These are phyloP conservation scores for Pythium oligandrum DNA, from an alignment of 352 stramenopile species.

Conservation along the genomic window DNA sequence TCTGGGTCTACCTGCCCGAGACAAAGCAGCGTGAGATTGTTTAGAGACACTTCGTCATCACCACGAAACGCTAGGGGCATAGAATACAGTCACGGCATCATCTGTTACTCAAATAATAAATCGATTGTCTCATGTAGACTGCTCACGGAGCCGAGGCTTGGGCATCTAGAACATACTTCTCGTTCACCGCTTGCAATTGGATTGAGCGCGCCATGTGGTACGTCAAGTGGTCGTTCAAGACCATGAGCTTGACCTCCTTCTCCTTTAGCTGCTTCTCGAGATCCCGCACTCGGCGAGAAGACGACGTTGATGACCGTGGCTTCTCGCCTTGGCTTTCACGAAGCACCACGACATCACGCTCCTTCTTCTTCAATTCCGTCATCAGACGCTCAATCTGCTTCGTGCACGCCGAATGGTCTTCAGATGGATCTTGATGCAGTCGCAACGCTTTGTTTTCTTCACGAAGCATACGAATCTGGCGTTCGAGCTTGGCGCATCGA, in stretches of 20 bases:
- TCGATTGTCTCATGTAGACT: no score
- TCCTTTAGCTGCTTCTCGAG: conserved; percentile 41
- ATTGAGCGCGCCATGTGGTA: conserved; percentile 78
- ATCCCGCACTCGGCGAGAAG: conserved; percentile 44
- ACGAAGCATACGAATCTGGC: conserved; percentile 39
- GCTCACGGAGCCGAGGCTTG: no score
- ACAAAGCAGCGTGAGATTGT: conserved; percentile 76
- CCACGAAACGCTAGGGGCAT: no score
- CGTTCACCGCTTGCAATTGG: conserved; percentile 67
- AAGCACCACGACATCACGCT: conserved; percentile 41
- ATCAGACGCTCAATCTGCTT: conserved; percentile 45
- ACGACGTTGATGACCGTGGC: neutral
- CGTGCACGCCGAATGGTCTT: conserved; percentile 7
- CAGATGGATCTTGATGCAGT: conserved; percentile 5
- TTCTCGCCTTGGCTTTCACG: neutral
- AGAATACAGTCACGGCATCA: no score
- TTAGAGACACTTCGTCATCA: conserved; percentile 12
- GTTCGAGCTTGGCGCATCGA: conserved; percentile 41
- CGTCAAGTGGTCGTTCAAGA: conserved; percentile 83
- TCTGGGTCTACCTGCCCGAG: conserved; percentile 67
- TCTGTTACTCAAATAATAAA: no score
- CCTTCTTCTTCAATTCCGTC: conserved; percentile 41
- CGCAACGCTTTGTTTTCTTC: conserved; percentile 32
- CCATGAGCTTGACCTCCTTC: conserved; percentile 78
- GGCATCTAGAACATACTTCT: conserved; percentile 14